Evolutionary conservation across 345 rosid genomes (phyloP), one percentile per base, ranked within the genome.

Genomic region (Noccaea caerulescens): DNA sequence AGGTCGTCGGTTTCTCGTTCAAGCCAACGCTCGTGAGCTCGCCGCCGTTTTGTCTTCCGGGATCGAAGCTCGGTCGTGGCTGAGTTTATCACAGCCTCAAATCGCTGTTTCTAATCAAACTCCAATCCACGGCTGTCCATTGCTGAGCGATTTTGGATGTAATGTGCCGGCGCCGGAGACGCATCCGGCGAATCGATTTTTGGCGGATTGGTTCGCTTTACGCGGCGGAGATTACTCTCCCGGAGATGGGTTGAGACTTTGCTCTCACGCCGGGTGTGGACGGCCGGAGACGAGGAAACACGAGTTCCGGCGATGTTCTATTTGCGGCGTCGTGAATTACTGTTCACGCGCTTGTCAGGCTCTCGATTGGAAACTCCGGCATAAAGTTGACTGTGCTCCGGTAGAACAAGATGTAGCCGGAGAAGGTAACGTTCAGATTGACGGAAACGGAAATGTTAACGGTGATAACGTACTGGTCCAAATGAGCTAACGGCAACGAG

Each of bases 311-410:
- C 71, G 98, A 59, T 94, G 99, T 73, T 94, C 99, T 3, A 96
- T 89, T 2, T 94, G 99, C 39, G 99, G 99, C 5, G 84, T 83
- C 0, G 99, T 94, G 54, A 91, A 91, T 76, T 94, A 94, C 50
- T 94, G 99, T 32, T 94, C 99, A 50, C 90, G 98, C 70, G 99
- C 98, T 2, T 94, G 99, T 69, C 98, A 91, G 33, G 98, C 99
- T 16, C 86, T 94, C 10, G 99, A 94, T 54, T 91, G 99, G 99
- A 94, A 94, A 77, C 79, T 86, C 36, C 82, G 95, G 8, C 99
- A 94, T 59, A 94, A 89, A 63, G 86, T 79, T 52, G 90, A 89
- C 56, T 91, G 97, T 66, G 81, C 75, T 4, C 93, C 95, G 12
- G 83, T 84, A 20, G 92, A 86, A 72, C 82, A 85, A 2, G 87